Evolutionary conservation across 352 stramenopile species (phyloP).

Genomic region (Pythium phragmiticola): DNA sequence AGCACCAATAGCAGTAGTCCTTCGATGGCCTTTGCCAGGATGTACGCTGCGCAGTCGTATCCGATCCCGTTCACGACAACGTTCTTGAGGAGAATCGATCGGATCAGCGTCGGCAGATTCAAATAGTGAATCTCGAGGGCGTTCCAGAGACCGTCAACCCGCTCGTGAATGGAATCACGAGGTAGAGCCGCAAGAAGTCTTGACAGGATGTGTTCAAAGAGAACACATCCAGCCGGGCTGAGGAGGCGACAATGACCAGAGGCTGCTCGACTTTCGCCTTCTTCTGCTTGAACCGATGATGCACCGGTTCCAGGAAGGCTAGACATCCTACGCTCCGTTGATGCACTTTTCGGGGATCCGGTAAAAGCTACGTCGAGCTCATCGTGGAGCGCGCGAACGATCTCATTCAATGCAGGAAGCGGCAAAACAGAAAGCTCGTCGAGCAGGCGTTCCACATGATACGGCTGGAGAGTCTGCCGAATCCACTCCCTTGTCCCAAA

Average conservation of each 20-base stretch:
- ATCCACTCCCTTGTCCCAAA: constrained; percentile 69
- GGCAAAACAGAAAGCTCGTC: constrained; percentile 57
- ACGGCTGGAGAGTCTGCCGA: constrained; percentile 56
- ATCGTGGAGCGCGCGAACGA: constrained; percentile 55
- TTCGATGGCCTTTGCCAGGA: constrained; percentile 64
- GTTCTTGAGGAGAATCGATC: constrained; percentile 42
- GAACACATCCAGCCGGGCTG: constrained; percentile 58
- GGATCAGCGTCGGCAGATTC: constrained; percentile 41
- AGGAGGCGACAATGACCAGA: constrained; percentile 19
- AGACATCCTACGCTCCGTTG: constrained; percentile 8
- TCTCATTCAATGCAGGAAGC: constrained; percentile 38
- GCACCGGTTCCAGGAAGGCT: background rate
- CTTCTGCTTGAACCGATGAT: constrained; percentile 1
- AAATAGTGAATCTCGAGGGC: constrained; percentile 54
- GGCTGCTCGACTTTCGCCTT: background rate
- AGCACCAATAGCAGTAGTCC: constrained; percentile 50
- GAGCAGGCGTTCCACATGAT: constrained; percentile 61
- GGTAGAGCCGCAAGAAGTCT: constrained; percentile 19
- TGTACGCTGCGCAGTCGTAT: constrained; percentile 63
- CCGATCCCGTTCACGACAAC: constrained; percentile 41
- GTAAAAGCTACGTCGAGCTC: constrained; percentile 44
- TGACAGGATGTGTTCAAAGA: constrained; percentile 66
- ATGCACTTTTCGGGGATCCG: constrained; percentile 12
- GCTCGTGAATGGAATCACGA: constrained; percentile 33
- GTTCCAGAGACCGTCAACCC: constrained; percentile 43